Percentiles rank a stretch among this genome's conserved stretches.
Conservation (phyloP, 2,329 filamentous ascomycete species). For the Metarhizium sp. region DNA sequence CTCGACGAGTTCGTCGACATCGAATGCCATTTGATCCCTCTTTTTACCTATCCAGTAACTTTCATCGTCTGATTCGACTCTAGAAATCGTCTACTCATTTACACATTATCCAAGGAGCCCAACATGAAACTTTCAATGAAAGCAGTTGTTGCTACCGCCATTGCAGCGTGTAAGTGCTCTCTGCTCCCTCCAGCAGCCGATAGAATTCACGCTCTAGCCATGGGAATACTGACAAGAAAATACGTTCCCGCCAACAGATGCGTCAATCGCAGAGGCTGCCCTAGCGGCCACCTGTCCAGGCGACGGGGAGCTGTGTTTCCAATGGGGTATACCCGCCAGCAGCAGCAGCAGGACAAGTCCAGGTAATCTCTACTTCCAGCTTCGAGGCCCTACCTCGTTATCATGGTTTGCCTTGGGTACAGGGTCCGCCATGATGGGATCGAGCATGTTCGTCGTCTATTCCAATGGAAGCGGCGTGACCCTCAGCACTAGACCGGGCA, state of each 20-base stretch:
- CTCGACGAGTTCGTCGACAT: no score
- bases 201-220: neutral
- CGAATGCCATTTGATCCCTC: no score
- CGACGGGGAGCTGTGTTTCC: neutral
- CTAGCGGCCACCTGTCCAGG: neutral
- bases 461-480: constrained; percentile 52
- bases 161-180: constrained; percentile 10
- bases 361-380: constrained; percentile 48
- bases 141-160: constrained; percentile 1
- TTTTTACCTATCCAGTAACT: no score
- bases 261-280: neutral
- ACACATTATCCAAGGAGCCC: neutral
- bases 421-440: constrained; percentile 42
- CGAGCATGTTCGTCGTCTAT: constrained; percentile 56
- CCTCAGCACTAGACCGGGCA: constrained; percentile 44
- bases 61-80: no score
- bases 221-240: neutral
- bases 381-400: constrained; percentile 41
- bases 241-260: neutral
- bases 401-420: constrained; percentile 51
- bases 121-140: constrained; percentile 7
- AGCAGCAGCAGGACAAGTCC: neutral
- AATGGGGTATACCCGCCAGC: neutral
- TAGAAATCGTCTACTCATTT: neutral
- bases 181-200: neutral